Base-by-base conservation (phyloP, 805 yeast species). In the Isabelozyma rhagii region DNA sequence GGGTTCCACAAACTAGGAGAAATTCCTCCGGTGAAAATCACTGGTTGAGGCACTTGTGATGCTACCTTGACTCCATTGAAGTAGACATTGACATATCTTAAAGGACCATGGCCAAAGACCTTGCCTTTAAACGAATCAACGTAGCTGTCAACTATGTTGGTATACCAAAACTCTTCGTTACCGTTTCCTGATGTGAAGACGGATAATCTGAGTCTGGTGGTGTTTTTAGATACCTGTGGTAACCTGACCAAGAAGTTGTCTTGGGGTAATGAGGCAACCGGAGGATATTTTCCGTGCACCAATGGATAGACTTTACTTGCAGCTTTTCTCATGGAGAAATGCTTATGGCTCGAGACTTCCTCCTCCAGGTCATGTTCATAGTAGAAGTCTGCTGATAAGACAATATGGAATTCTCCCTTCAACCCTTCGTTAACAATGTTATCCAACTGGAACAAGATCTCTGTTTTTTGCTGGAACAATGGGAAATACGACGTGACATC, bases 141-240 rank as follows among this genome's bases (percentile, higher is more conserved):
- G 54, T 66, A 75, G 43, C 70, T 61, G 55, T 83, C 87, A 41
- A 85, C 51, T 9, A 75, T 70, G 55, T 87, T 85, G 3, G 83
- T 66, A 64, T 84, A 90, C 96, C 96, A 89, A 58, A 87, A 87
- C 63, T 90, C 96, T 66, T 89, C 97, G 36, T 78, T 82, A 3
- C 84, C 85, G 58, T 85, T 88, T 2, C 94, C 96, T 15, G 88
- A 80, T 10, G 86, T 81, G 55, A 81, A 83, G 5, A 89, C 62
- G 9, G 85, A 77, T 31, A 89, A 62, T 50, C 68, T 70, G 43
- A 83, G 81, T 51, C 83, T 74, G 2, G 89, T 82, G 5, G 89
- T 83, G 59, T 85, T 84, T 21, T 65, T 59, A 3, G 78, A 57
- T 29, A 87, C 64, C 13, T 58, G 57, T 3, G 86, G 83, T n/a